Percentiles rank a stretch among this genome's conserved stretches.
phyloP scores from a whole-genome alignment of 2,329 filamentous ascomycete genomes.

The Cyclaneusma minus region DNA sequence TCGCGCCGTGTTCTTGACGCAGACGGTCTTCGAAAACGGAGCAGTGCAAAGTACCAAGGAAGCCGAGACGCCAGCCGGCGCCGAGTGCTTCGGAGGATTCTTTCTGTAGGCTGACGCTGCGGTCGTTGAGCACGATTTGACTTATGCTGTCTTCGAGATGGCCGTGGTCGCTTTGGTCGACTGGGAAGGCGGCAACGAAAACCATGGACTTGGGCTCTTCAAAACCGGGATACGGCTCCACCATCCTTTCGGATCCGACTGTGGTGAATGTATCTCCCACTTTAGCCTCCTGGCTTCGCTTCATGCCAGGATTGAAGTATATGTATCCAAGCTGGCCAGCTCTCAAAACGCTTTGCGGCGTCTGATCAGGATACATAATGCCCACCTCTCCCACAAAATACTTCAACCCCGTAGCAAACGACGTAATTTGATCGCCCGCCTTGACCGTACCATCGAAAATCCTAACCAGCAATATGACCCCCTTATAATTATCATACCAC shows the following conservation, averaged over 20 bases:
- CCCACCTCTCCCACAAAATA: constrained; percentile 94
- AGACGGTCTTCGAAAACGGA: constrained; percentile 97
- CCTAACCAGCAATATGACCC: constrained; percentile 79
- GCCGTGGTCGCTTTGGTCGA: constrained; percentile 74
- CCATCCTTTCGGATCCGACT: constrained; percentile 57
- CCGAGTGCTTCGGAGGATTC: constrained; percentile 89
- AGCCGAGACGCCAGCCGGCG: constrained; percentile 85
- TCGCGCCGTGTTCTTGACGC: constrained; percentile 84
- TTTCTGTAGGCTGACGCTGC: constrained; percentile 85
- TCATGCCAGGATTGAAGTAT: constrained; percentile 97
- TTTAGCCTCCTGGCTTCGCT: constrained; percentile 86
- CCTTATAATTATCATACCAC: constrained; percentile 95
- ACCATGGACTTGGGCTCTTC: constrained; percentile 98
- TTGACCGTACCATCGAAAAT: constrained; percentile 78
- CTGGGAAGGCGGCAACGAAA: constrained; percentile 91
- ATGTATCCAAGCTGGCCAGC: constrained; percentile 95
- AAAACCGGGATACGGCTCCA: constrained; percentile 78
- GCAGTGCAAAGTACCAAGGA: constrained; percentile 91
- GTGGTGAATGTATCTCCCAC: constrained; percentile 90
- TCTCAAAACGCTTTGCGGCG: constrained; percentile 61
- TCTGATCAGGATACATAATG: constrained; percentile 85
- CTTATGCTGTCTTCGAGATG: constrained; percentile 88
- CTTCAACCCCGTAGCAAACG: constrained; percentile 73
- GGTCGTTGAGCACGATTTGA: constrained; percentile 86
- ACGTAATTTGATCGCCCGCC: constrained; percentile 73